Evolutionary conservation across 305 asterid genomes (phyloP), one percentile per base, ranked within the genome.

Genomic region (Rubia peregrina): DNA sequence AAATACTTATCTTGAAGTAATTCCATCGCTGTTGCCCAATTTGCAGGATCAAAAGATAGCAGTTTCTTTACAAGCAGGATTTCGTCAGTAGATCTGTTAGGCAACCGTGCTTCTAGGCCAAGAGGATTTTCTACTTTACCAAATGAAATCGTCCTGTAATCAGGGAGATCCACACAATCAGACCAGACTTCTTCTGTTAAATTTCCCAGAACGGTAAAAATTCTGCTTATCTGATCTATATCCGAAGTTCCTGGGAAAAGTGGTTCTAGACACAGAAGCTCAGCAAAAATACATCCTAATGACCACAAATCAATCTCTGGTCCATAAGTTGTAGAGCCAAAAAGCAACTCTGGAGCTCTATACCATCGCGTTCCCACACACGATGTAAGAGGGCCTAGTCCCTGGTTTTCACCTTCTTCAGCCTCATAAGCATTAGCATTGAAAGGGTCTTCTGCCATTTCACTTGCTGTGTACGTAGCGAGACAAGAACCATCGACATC

Each of bases 341-440:
- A 91, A 4, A 94, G 95, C 69, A 94, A 87, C 81, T 94, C 99
- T 4, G 99, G 99, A 73, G 96, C 90, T 77, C 92, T 84, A 73
- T 78, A 91, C 99, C 99, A 94, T 36, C 99, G 91, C 42, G 99
- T 91, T 71, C 99, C 99, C 4, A 94, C 96, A 66, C 96, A 91
- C 12, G 96, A 94, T 67, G 99, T 94, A n/a, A 94, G 90, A 66
- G 95, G 79, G 19, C 85, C 95, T 30, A 74, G 80, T 44, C 90
- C 88, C 57, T 84, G 83, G 24, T 71, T 81, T 64, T 72, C 84
- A 59, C 76, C 89, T 56, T 81, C 90, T 71, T 90, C 97, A 5
- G 78, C 80, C 73, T 90, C 95, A 6, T 84, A 86, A 19, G 88
- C 77, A 74, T 79, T 78, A 44, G 75, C 76, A 19, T 78, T 86